phyloP scores from a whole-genome alignment of 768 basidiomycete species.

The Tulasnella sp. region DNA sequence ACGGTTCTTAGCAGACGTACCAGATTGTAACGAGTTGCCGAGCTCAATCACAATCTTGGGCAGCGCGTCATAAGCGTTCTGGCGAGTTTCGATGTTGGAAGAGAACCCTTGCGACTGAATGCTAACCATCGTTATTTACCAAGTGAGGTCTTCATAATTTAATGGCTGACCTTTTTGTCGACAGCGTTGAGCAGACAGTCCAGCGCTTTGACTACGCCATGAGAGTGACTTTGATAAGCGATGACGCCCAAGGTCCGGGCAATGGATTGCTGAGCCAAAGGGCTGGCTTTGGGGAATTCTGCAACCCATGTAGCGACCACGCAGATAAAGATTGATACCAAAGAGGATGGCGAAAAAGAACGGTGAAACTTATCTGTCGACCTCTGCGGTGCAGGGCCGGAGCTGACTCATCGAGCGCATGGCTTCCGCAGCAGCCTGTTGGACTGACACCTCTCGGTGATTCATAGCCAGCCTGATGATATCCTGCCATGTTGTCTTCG shows the following conservation, averaged over 20 bases:
- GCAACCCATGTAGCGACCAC: slow-evolving; percentile 41
- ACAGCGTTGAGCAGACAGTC: slow-evolving; percentile 50
- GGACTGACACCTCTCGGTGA: slow-evolving; percentile 50
- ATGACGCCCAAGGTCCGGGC: slow-evolving; percentile 57
- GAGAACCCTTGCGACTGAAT: slow-evolving; percentile 27
- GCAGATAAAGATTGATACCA: slow-evolving; percentile 18
- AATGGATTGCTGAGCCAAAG: slow-evolving; percentile 58
- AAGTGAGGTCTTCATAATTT: neutral
- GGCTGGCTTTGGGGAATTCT: slow-evolving; percentile 43
- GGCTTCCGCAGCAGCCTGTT: slow-evolving; percentile 64
- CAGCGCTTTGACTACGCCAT: slow-evolving; percentile 44
- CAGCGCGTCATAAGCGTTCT: slow-evolving; percentile 34
- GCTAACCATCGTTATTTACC: slow-evolving; percentile 14
- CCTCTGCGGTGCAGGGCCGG: slow-evolving; percentile 47
- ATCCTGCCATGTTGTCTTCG: slow-evolving; percentile 46
- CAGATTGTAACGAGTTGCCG: slow-evolving; percentile 2
- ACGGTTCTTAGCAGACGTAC: neutral
- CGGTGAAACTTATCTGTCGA: slow-evolving; percentile 59
- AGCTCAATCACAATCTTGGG: slow-evolving; percentile 14
- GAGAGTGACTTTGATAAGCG: slow-evolving; percentile 47
- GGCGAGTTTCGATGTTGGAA: slow-evolving; percentile 45
- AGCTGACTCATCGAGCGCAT: slow-evolving; percentile 59
- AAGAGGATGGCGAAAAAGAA: no score
- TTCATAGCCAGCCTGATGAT: slow-evolving; percentile 64
- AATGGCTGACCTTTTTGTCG: slow-evolving; percentile 38